phyloP scores from a whole-genome alignment of 345 rosid species.

The Erucastrum elatum region DNA sequence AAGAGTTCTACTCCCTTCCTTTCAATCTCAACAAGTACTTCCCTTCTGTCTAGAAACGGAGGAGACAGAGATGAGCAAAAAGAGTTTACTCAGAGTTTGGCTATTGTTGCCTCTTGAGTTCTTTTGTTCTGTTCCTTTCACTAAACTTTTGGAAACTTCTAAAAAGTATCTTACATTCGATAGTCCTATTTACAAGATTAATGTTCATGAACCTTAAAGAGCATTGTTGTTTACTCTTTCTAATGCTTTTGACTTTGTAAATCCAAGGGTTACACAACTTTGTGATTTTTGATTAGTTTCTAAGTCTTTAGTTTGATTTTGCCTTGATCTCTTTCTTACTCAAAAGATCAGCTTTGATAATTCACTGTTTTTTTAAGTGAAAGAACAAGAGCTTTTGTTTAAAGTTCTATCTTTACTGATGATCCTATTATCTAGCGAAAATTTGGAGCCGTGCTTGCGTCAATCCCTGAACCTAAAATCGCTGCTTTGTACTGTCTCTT shows the following conservation, averaged over 20 bases:
- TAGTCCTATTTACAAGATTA: constrained; percentile 33
- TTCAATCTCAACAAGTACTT: constrained; percentile 92
- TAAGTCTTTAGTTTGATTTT: constrained; percentile 15
- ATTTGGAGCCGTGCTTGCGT: constrained; percentile 98
- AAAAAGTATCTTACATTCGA: constrained; percentile 26
- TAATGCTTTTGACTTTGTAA: constrained; percentile 35
- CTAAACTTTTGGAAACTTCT: constrained; percentile 11
- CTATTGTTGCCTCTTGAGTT: constrained; percentile 23
- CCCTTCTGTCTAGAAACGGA: constrained; percentile 67
- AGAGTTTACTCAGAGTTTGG: constrained; percentile 17
- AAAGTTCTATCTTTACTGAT: constrained; percentile 12
- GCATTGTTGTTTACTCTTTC: constrained; percentile 30
- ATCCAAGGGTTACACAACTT: constrained; percentile 33
- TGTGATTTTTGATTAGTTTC: constrained; percentile 33
- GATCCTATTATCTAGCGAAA: constrained; percentile 54
- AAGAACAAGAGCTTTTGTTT: neutral
- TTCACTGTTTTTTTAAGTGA: no score
- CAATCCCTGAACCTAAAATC: constrained; percentile 84
- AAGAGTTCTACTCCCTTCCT: constrained; percentile 90
- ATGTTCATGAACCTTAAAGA: constrained; percentile 28
- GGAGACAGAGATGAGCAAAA: constrained; percentile 9
- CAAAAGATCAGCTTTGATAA: neutral
- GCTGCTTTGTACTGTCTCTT: constrained; percentile 90
- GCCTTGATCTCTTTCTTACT: neutral
- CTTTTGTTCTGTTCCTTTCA: constrained; percentile 21